Base-by-base conservation (phyloP, 2,329 filamentous ascomycete genomes). In the Pseudopyricularia javanii region DNA sequence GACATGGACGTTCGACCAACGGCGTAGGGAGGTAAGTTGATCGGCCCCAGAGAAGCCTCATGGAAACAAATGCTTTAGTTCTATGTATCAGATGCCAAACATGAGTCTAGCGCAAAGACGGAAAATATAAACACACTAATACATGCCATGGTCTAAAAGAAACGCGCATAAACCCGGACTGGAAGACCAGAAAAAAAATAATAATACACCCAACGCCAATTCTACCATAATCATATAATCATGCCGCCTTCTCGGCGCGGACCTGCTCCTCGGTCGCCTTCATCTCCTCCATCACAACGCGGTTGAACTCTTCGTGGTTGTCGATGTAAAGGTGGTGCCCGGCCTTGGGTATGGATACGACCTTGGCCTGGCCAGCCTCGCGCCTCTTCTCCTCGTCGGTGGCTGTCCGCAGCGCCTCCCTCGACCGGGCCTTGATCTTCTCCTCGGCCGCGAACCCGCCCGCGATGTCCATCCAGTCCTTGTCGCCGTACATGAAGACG, bases 391-490 rank as follows among this genome's bases (percentile, higher is more conserved):
- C 86, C 54, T 89, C 85, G 1, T 76, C 72, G 0, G 78, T 84
- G 22, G 78, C 86, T 22, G 76, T 67, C 12, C 75, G 68, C 3
- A 95, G 69, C 0, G 78, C 73, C 50, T 79, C 78, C 26, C 70
- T 68, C 57, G 78, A 79, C 57, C 85, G 82, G 54, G 83, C 75
- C 55, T 88, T 83, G 12, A 97, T 77, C 66, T 86, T 90, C 68
- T 91, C 80, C 62, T 86, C 80, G 0, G 91, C 83, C 0, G 86
- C 89, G 48, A 83, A 80, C 0, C 93, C 93, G 28, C 91, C 93
- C 0, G 82, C 82, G 8, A 93, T 83, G 59, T 98, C 93, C 93
- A 98, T 98, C 93, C 93, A 98, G 72, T 98, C 93, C 63, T 93
- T 84, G 61, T 97, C 91, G 57, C 93, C 93, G 64, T 98, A 98